phyloP scores from a whole-genome alignment of 768 basidiomycete species.

The Termitomyces sp. region DNA sequence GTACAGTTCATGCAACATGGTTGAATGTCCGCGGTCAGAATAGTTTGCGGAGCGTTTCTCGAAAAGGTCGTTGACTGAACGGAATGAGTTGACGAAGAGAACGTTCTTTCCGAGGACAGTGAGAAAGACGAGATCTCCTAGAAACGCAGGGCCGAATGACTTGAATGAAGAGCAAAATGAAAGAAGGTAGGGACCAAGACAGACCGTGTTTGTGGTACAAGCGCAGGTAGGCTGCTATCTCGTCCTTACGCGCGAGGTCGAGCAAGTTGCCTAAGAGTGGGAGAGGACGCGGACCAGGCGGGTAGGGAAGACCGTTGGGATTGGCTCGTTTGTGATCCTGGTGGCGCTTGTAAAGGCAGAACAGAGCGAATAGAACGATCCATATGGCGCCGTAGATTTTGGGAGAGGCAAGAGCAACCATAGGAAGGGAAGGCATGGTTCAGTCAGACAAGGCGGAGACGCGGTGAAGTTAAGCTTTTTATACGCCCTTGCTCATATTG shows the following conservation, averaged over 20 bases:
- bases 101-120: conserved; percentile 43
- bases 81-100: conserved; percentile 37
- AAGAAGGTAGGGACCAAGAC: not conserved
- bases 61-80: conserved; percentile 43
- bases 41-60: conserved; percentile 52
- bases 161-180: not conserved
- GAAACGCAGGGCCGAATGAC: not conserved
- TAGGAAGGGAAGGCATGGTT: conserved; percentile 6
- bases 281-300: conserved; percentile 50
- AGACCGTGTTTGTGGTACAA: conserved; percentile 37
- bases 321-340: conserved; percentile 7
- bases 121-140: conserved; percentile 52
- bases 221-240: conserved; percentile 32
- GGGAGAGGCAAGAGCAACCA: conserved; percentile 2
- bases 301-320: conserved; percentile 28
- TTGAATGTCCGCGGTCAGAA: conserved; percentile 42
- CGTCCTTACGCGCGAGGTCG: conserved; percentile 35
- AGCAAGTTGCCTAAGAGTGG: conserved; percentile 50
- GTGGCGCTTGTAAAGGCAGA: conserved; percentile 7
- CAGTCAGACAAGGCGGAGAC: not conserved
- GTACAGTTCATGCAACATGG: conserved; percentile 47
- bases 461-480: not conserved
- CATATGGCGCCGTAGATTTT: conserved; percentile 4
- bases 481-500: not conserved
- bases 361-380: not conserved